A percentile compares a stretch with the other conserved stretches of the same genome.
Evolutionary conservation across 345 rosid species (phyloP).

Genomic region (Erysimum cheiranthoides): DNA sequence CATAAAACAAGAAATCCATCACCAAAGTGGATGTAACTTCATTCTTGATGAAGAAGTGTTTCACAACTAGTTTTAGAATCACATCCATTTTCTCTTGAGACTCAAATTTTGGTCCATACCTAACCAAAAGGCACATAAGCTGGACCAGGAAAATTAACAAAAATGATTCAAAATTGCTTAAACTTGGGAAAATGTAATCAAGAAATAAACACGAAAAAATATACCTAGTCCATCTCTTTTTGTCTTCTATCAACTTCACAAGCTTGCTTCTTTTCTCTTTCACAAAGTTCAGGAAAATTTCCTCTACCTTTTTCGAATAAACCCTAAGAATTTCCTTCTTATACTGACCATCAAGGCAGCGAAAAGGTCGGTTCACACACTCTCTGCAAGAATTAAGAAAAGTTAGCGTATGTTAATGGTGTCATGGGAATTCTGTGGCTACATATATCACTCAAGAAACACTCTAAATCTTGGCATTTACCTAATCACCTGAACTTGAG

Average conservation of each 20-base stretch:
- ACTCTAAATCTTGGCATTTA: neutral
- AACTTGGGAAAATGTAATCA: neutral
- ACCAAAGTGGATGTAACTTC: constrained; percentile 89
- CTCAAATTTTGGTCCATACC: neutral
- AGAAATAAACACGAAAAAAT: constrained; percentile 1
- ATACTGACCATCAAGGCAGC: neutral
- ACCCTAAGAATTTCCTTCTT: neutral
- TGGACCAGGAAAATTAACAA: neutral
- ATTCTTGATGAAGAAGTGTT: constrained; percentile 82
- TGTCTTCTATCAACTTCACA: neutral
- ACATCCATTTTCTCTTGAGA: constrained; percentile 1
- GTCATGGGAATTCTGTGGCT: neutral
- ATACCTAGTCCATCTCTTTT: constrained; percentile 3
- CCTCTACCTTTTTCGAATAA: neutral
- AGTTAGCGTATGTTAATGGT: neutral
- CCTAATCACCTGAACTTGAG: constrained; percentile 6
- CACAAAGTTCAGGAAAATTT: neutral
- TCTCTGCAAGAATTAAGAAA: neutral
- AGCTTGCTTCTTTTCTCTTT: neutral
- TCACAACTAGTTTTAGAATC: constrained; percentile 45
- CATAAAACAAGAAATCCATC: constrained; percentile 91
- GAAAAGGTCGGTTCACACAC: constrained; percentile 5
- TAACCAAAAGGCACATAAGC: constrained; percentile 11
- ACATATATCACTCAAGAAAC: neutral
- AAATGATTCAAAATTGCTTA: neutral